Conservation (phyloP, 1,139 yeast species). For the Debaryomyces nepalensis region DNA sequence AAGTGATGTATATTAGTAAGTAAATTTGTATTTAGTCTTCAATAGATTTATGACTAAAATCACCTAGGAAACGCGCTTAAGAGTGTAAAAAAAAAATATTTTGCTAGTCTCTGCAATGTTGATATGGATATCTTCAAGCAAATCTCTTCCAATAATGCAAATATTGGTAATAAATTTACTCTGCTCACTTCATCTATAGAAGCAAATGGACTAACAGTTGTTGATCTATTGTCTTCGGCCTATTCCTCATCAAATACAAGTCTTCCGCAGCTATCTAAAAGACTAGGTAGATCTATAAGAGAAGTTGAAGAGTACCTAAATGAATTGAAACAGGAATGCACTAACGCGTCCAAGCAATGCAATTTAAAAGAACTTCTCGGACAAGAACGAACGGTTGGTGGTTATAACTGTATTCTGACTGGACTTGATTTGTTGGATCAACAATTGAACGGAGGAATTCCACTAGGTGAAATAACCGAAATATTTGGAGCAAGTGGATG, state of each 20-base stretch:
- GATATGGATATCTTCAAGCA: slow-evolving; percentile 36
- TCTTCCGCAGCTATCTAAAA: slow-evolving; percentile 39
- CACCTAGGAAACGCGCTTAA: slow-evolving; percentile 4
- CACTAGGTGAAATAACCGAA: slow-evolving; percentile 71
- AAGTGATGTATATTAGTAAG: too few relatives aligned
- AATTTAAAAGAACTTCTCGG: slow-evolving; percentile 10
- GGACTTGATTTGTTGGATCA: slow-evolving; percentile 64
- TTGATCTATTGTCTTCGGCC: slow-evolving; percentile 26
- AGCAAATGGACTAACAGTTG: slow-evolving; percentile 28
- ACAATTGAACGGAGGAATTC: slow-evolving; percentile 70
- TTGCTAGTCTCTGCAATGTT: not conserved
- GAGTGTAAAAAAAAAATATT: not conserved
- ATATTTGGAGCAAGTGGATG: slow-evolving; percentile 83
- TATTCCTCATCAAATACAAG: slow-evolving; percentile 16
- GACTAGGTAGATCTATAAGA: slow-evolving; percentile 49
- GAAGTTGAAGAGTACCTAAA: slow-evolving; percentile 51
- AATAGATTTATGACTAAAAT: not conserved
- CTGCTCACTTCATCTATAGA: slow-evolving; percentile 21
- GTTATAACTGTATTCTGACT: slow-evolving; percentile 47
- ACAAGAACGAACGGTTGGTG: not conserved
- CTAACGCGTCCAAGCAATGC: slow-evolving; percentile 11
- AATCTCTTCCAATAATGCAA: slow-evolving; percentile 20
- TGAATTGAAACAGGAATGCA: slow-evolving; percentile 27
- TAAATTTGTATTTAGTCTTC: too few relatives aligned
- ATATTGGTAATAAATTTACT: slow-evolving; percentile 21